Percentiles rank a stretch among this genome's conserved stretches.
phyloP scores from a whole-genome alignment of 139 green algal genomes.

The Chloropicon primus region DNA sequence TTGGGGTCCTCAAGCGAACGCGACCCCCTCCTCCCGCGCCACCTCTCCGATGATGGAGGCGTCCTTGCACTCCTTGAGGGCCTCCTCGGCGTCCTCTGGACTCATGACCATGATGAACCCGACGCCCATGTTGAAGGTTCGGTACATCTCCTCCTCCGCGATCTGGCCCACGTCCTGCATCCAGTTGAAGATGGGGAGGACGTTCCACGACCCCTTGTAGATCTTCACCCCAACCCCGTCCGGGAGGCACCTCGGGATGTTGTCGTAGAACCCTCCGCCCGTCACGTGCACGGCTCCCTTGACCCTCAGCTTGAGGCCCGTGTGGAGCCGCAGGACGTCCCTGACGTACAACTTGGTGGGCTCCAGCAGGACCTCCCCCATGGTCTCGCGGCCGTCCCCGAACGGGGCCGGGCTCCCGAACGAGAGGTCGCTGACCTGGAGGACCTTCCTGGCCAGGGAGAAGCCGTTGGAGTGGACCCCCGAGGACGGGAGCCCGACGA shows the following conservation, averaged over 20 bases:
- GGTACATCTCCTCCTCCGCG: conserved; percentile 75
- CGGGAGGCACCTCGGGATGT: conserved; percentile 88
- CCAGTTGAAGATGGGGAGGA: conserved; percentile 58
- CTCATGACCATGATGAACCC: conserved; percentile 78
- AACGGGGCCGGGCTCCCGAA: conserved; percentile 52
- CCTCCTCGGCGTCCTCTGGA: conserved; percentile 2
- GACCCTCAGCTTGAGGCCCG: conserved; percentile 26
- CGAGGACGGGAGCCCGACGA: conserved; percentile 66
- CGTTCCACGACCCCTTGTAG: conserved; percentile 45
- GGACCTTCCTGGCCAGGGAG: conserved; percentile 61
- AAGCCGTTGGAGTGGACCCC: conserved; percentile 96
- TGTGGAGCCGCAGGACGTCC: conserved; percentile 9
- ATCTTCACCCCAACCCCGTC: conserved; percentile 47
- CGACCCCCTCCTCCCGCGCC: not conserved
- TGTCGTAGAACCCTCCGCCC: conserved; percentile 93
- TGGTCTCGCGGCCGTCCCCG: conserved; percentile 17
- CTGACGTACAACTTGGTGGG: conserved; percentile 55
- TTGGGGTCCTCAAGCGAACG: not conserved
- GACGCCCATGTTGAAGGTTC: conserved; percentile 97
- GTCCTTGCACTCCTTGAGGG: not conserved
- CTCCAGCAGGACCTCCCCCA: conserved; percentile 31
- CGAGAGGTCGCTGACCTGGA: conserved; percentile 40
- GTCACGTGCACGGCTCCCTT: conserved; percentile 84
- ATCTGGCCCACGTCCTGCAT: conserved; percentile 65
- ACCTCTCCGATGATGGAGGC: not conserved